Evolutionary conservation across 805 yeast genomes (phyloP).

Genomic region (Saccharomycopsis babjevae): DNA sequence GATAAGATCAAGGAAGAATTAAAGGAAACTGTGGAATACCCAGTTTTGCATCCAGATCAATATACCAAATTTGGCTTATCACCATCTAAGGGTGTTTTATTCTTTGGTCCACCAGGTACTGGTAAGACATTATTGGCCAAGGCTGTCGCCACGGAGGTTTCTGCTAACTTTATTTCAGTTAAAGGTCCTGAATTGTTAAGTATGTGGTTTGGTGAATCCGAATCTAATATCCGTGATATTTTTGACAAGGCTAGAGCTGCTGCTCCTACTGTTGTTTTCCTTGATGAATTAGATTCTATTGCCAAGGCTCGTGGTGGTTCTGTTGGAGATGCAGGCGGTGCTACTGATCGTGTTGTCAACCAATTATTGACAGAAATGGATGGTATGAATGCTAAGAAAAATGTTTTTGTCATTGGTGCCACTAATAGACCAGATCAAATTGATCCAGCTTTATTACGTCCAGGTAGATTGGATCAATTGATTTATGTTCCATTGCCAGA

Average conservation of each 20-base stretch:
- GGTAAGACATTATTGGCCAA: slow-evolving; percentile 98
- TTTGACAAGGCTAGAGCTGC: slow-evolving; percentile 99
- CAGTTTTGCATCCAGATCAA: slow-evolving; percentile 97
- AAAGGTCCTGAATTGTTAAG: slow-evolving; percentile 95
- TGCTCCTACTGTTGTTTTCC: slow-evolving; percentile 97
- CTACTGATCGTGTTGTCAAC: slow-evolving; percentile 91
- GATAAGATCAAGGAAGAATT: slow-evolving; percentile 94
- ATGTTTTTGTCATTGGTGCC: slow-evolving; percentile 97
- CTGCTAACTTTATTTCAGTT: slow-evolving; percentile 95
- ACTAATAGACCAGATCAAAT: slow-evolving; percentile 99
- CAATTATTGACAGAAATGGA: slow-evolving; percentile 97
- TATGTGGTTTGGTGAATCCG: slow-evolving; percentile 99
- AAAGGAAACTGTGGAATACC: slow-evolving; percentile 98
- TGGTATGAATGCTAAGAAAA: slow-evolving; percentile 99
- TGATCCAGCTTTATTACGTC: slow-evolving; percentile 96
- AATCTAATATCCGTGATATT: slow-evolving; percentile 93
- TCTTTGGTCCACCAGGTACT: slow-evolving; percentile 99
- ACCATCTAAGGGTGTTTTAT: slow-evolving; percentile 96
- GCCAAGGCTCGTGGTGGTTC: slow-evolving; percentile 95
- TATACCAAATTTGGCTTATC: slow-evolving; percentile 96
- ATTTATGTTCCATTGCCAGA: slow-evolving; percentile 98
- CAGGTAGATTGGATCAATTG: slow-evolving; percentile 97
- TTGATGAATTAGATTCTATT: slow-evolving; percentile 96
- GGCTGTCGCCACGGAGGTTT: slow-evolving; percentile 98
- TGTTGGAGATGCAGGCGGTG: slow-evolving; percentile 91